These are phyloP conservation scores for Fusarium sp. DNA, from an alignment of 2,329 filamentous ascomycete species.

Conservation along the genomic window DNA sequence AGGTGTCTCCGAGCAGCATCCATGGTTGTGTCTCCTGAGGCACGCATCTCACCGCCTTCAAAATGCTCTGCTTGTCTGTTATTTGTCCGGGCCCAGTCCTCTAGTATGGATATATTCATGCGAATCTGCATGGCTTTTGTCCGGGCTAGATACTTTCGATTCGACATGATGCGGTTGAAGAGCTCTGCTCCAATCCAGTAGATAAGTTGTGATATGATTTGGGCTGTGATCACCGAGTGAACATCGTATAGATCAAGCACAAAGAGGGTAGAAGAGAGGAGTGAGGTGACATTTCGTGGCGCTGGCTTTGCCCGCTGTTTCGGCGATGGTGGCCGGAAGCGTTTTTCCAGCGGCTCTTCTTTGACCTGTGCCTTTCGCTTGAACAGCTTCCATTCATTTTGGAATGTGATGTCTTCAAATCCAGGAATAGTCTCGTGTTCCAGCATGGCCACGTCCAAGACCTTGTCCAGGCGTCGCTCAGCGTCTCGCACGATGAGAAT, in stretches of 20 bases:
- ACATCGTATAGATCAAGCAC: conserved; percentile 99
- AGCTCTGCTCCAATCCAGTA: conserved; percentile 97
- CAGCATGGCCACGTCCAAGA: conserved; percentile 91
- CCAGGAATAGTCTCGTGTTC: conserved; percentile 98
- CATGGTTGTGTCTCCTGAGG: conserved; percentile 86
- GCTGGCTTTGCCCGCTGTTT: conserved; percentile 92
- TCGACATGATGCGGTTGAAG: conserved; percentile 98
- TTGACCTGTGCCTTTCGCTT: conserved; percentile 91
- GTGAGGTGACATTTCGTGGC: conserved; percentile 92
- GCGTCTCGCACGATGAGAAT: conserved; percentile 97
- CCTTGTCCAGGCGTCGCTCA: conserved; percentile 94
- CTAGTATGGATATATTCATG: conserved; percentile 95
- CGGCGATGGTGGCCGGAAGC: conserved; percentile 90
- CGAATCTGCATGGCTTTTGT: conserved; percentile 99
- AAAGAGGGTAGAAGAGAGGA: conserved; percentile 94
- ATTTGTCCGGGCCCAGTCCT: conserved; percentile 95
- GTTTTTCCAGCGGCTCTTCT: conserved; percentile 88
- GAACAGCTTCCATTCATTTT: conserved; percentile 98
- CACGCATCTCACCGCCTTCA: conserved; percentile 87
- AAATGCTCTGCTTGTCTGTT: conserved; percentile 96
- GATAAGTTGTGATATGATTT: conserved; percentile 90
- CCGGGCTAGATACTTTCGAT: conserved; percentile 89
- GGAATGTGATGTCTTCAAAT: conserved; percentile 95
- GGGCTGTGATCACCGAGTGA: conserved; percentile 93
- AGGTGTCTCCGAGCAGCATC: conserved; percentile 87